Evolutionary conservation across 2,329 filamentous ascomycete genomes (phyloP).

Genomic region (Aspergillus flavus): DNA sequence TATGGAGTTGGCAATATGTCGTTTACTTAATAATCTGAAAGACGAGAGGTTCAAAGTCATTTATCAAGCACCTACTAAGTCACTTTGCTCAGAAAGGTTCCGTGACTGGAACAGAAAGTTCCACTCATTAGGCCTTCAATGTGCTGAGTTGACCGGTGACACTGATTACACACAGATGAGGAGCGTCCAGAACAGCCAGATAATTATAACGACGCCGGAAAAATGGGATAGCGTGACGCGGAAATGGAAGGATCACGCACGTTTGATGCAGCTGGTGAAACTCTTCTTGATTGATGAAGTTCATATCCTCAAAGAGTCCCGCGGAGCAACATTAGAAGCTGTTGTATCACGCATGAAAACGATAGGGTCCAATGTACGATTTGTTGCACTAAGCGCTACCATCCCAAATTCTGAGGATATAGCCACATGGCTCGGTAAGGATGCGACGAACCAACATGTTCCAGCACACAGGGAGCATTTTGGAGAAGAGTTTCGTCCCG

Average conservation of each 20-base stretch:
- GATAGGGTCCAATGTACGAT: constrained; percentile 72
- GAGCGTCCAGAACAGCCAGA: constrained; percentile 71
- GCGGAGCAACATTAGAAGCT: constrained; percentile 79
- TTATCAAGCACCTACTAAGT: constrained; percentile 84
- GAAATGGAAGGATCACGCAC: constrained; percentile 81
- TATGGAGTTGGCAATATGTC: constrained; percentile 80
- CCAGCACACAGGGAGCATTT: constrained; percentile 72
- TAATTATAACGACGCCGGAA: constrained; percentile 86
- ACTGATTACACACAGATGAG: constrained; percentile 68
- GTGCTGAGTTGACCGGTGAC: constrained; percentile 80
- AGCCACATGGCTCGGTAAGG: constrained; percentile 74
- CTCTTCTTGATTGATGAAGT: constrained; percentile 87
- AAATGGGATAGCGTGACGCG: constrained; percentile 91
- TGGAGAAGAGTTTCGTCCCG: constrained; percentile 77
- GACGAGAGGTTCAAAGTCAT: constrained; percentile 74
- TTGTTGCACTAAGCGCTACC: constrained; percentile 80
- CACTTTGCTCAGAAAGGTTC: constrained; percentile 74
- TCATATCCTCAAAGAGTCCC: constrained; percentile 77
- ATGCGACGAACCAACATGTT: constrained; percentile 59
- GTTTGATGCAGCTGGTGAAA: constrained; percentile 72
- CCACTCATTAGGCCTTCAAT: constrained; percentile 64
- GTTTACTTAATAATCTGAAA: constrained; percentile 60
- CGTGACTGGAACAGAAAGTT: constrained; percentile 81
- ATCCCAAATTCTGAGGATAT: constrained; percentile 82
- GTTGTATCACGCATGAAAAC: constrained; percentile 88